Base-by-base conservation (phyloP, 2,329 filamentous ascomycete genomes). In the Nemania sp. region DNA sequence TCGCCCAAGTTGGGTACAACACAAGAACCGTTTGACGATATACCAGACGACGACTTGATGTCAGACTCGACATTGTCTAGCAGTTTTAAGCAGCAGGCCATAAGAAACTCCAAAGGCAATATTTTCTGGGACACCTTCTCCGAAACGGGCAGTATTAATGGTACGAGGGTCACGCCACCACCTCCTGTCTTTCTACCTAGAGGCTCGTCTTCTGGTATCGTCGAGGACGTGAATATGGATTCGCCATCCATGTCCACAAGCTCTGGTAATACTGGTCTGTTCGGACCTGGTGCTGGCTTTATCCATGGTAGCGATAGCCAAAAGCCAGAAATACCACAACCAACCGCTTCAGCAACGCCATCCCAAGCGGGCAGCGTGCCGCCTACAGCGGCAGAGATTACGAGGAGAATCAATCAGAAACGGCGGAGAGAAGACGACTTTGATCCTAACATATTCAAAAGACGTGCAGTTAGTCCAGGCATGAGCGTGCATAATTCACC, bases 401-500 rank as follows among this genome's bases (percentile, higher is more conserved):
- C 90, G 4, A 84, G 91, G 9, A 90, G 92, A 63, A 88, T 92
- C 54, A 88, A 90, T 73, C 87, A 84, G 74, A 95, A 94, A 74
- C 87, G 94, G n/a, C 86, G 92, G 20, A 84, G 92, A 57, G 94
- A 97, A 64, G 92, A 97, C 70, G 93, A 97, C 70, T 89, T 97
- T 59, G 93, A 98, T 72, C 89, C 91, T 1, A 84, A 88, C 40
- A 90, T 89, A 63, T 93, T 97, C 79, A 98, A 98, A 77, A 86
- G 94, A 15, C 86, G 94, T 45, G 94, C 94, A 21, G 94, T 98
- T 2, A 95, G 90, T 60, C 94, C 94, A 0, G 91, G 93, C 15
- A 88, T 97, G 81, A 96, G 92, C 73, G 89, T 90, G 1, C 92
- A 96, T 70, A 96, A 94, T 75, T 96, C 91, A 63, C 94, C 94